Base-by-base conservation (phyloP, 495 filamentous ascomycete genomes). In the Haplographium delicatum region DNA sequence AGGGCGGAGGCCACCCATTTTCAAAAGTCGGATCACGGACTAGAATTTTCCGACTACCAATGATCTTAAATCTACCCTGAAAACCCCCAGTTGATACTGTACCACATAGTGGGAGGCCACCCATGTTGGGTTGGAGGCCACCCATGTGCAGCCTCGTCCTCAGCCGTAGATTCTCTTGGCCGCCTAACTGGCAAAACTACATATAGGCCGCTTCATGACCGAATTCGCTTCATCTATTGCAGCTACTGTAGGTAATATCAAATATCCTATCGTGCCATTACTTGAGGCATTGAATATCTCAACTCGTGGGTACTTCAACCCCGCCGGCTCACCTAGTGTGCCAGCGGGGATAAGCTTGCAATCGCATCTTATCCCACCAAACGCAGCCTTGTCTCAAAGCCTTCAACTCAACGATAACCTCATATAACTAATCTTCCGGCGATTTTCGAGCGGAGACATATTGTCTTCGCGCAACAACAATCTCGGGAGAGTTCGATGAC, bases 391-490 rank as follows among this genome's bases (percentile, higher is more conserved):
- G 19, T 9, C 27, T 27, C 13, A 7, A 5, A 28, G 42, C 42
- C 42, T n/a, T 28, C 26, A 15, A 13, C 25, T 45, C 15, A n/a
- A n/a, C n/a, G n/a, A 10, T 35, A 30, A 30, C 11, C 16, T 25
- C 11, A 13, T 19, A 19, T 2, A 31, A 16, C 20, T 50, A 33
- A 42, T 4, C 28, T 45, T 24, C 41, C 41, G 27, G 40, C 16
- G 40, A 44, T 34, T 44, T 26, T 51, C 28, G 49, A 38, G 40
- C 49, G 49, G 31, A 51, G 49, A 34, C 47, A n/a, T 10, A 2
- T 39, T 24, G 49, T 44, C 49, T 51, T 44, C 49, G 49, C 40
- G 49, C 49, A 34, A n/a, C n/a, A 42, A 16, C 5, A 52, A 39
- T 52, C 28, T 44, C 40, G 40, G 41, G 50, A 25, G 27, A 45